phyloP scores from a whole-genome alignment of 2,329 filamentous ascomycete genomes.

The Apiospora marii region DNA sequence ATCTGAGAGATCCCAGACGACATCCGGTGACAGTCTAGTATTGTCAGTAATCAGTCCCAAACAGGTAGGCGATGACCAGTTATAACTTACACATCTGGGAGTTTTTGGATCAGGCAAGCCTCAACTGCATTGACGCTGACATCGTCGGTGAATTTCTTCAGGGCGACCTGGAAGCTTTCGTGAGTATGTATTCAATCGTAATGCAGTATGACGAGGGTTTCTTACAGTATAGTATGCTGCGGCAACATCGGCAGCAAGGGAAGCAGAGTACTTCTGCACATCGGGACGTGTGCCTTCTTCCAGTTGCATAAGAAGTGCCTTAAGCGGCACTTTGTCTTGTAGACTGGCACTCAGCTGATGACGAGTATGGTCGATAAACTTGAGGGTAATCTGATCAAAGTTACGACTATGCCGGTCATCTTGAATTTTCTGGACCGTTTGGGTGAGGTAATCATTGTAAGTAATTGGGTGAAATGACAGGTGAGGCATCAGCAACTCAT shows the following conservation, averaged over 20 bases:
- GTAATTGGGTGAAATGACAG: slow-evolving; percentile 39
- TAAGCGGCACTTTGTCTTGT: background rate
- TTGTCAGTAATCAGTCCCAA: background rate
- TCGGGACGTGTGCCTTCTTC: background rate
- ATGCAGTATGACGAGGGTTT: slow-evolving; percentile 16
- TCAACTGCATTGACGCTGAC: slow-evolving; percentile 39
- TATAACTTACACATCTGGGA: slow-evolving; percentile 36
- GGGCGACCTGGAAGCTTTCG: slow-evolving; percentile 33
- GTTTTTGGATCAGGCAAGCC: slow-evolving; percentile 35
- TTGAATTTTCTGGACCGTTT: slow-evolving; percentile 34
- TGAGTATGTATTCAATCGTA: background rate
- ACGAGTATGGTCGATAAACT: slow-evolving; percentile 9
- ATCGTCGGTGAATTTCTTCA: slow-evolving; percentile 41
- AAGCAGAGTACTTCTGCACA: slow-evolving; percentile 27
- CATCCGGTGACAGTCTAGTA: slow-evolving; percentile 35
- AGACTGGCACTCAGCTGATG: background rate
- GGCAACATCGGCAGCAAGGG: slow-evolving; percentile 36
- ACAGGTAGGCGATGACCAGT: background rate
- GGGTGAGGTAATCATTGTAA: slow-evolving; percentile 37
- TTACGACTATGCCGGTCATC: slow-evolving; percentile 33
- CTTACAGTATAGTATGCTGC: slow-evolving; percentile 34
- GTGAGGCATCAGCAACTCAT: slow-evolving; percentile 37
- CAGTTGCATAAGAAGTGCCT: background rate
- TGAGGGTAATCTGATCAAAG: slow-evolving; percentile 29
- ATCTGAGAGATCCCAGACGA: slow-evolving; percentile 37